These are phyloP conservation scores for Psilocybe subaeruginosa DNA, from an alignment of 768 basidiomycete genomes.

Conservation along the genomic window DNA sequence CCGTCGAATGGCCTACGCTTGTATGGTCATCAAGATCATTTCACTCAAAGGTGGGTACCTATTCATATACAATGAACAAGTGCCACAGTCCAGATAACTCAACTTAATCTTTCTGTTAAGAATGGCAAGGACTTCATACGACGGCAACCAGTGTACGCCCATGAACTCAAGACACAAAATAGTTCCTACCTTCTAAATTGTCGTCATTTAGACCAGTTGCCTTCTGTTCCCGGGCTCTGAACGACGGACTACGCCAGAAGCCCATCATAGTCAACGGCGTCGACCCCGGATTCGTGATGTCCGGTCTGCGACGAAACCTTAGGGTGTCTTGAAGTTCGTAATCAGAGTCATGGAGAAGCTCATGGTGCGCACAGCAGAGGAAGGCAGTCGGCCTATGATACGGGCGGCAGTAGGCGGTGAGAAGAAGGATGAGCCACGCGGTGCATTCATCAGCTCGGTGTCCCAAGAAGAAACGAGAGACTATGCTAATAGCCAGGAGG, in stretches of 20 bases:
- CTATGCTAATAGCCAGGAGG: slow-evolving; percentile 34
- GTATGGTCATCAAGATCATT: slow-evolving; percentile 34
- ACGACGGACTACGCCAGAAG: slow-evolving; percentile 26
- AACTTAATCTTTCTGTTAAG: background rate
- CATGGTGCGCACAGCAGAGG: slow-evolving; percentile 42
- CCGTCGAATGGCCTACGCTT: slow-evolving; percentile 29
- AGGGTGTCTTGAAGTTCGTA: slow-evolving; percentile 18
- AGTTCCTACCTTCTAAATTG: too few relatives aligned
- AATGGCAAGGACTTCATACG: background rate
- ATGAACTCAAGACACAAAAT: background rate
- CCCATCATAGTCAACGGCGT: slow-evolving; percentile 36
- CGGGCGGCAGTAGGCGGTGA: slow-evolving; percentile 34
- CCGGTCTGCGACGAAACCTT: slow-evolving; percentile 35
- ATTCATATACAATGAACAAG: too few relatives aligned
- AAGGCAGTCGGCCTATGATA: slow-evolving; percentile 37
- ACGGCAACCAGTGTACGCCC: slow-evolving; percentile 4
- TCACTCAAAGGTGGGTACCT: slow-evolving; percentile 22
- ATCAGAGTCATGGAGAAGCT: too few relatives aligned
- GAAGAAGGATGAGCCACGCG: slow-evolving; percentile 29
- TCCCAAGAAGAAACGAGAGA: slow-evolving; percentile 34
- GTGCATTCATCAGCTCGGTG: slow-evolving; percentile 28
- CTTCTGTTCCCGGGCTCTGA: slow-evolving; percentile 39
- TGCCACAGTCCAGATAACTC: background rate
- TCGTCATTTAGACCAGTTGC: slow-evolving; percentile 29
- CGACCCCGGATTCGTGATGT: slow-evolving; percentile 46